These are phyloP conservation scores for Tubosaeta sp. DNA, from an alignment of 768 basidiomycete species.

Conservation along the genomic window DNA sequence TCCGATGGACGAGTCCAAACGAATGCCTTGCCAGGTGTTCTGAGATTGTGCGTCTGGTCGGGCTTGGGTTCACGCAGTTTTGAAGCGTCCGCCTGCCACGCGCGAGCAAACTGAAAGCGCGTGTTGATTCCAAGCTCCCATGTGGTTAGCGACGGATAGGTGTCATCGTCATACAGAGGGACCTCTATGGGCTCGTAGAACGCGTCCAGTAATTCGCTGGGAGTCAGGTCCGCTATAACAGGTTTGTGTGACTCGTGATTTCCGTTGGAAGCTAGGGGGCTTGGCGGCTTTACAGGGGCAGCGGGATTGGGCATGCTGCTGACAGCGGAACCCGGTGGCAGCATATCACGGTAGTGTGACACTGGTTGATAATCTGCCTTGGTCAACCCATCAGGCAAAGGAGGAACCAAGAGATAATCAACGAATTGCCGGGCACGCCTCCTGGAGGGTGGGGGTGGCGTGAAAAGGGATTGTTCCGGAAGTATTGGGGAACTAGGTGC, in stretches of 20 bases:
- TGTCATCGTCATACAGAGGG: slow-evolving; percentile 15
- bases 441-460: slow-evolving; percentile 20
- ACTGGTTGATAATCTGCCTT: slow-evolving; percentile 18
- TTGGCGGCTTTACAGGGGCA: no score
- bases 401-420: slow-evolving; percentile 19
- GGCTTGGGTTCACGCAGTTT: slow-evolving; percentile 9
- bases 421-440: slow-evolving; percentile 10
- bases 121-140: slow-evolving; percentile 16
- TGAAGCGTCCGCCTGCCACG: slow-evolving; percentile 14
- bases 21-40: neutral
- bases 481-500: slow-evolving; percentile 5
- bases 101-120: slow-evolving; percentile 21
- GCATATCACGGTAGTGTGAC: neutral
- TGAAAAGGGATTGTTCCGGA: slow-evolving; percentile 24
- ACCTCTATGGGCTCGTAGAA: slow-evolving; percentile 6
- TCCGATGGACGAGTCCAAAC: slow-evolving; percentile 1
- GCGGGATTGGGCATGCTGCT: neutral
- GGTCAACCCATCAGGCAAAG: slow-evolving; percentile 18
- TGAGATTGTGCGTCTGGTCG: slow-evolving; percentile 3
- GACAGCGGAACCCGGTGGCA: neutral
- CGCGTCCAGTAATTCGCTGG: slow-evolving; percentile 7
- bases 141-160: slow-evolving; percentile 14
- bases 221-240: neutral
- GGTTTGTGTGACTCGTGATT: neutral
- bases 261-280: neutral